phyloP scores from a whole-genome alignment of 805 yeast genomes.

The Lipomyces japonicus region DNA sequence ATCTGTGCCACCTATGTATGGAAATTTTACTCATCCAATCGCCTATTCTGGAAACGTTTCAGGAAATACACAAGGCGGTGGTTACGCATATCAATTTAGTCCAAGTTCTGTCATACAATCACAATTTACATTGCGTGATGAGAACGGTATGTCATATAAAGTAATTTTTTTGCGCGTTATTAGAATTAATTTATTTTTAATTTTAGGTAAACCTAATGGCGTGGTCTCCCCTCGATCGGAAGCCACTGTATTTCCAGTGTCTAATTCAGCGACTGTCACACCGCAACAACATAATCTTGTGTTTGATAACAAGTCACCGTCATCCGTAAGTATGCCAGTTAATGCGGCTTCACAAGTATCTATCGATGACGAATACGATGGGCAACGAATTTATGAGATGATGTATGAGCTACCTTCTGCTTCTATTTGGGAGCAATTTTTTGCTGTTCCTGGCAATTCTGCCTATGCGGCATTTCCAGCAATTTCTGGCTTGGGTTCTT shows the following conservation, averaged over 20 bases:
- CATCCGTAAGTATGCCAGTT: no score
- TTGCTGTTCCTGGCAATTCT: slow-evolving; percentile 28
- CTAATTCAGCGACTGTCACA: no score
- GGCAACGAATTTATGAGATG: slow-evolving; percentile 37
- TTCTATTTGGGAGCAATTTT: slow-evolving; percentile 38
- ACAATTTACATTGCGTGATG: slow-evolving; percentile 1
- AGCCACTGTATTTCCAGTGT: not conserved
- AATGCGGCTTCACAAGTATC: no score
- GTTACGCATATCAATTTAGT: slow-evolving; percentile 28
- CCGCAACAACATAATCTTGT: no score
- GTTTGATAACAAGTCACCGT: no score
- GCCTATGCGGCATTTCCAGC: slow-evolving; percentile 17
- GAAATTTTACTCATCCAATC: slow-evolving; percentile 26
- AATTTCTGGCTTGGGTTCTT: slow-evolving; percentile 7
- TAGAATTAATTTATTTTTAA: no score
- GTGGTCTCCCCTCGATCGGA: not conserved
- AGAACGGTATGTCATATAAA: slow-evolving; percentile 2
- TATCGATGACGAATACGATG: slow-evolving; percentile 31
- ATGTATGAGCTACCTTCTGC: slow-evolving; percentile 37
- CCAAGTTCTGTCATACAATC: slow-evolving; percentile 24
- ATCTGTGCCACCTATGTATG: slow-evolving; percentile 27
- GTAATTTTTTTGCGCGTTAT: no score
- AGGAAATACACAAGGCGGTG: slow-evolving; percentile 29
- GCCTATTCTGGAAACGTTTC: slow-evolving; percentile 28
- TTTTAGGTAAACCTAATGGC: no score